phyloP scores from a whole-genome alignment of 352 stramenopile genomes.

The Aphanomyces stellatus region DNA sequence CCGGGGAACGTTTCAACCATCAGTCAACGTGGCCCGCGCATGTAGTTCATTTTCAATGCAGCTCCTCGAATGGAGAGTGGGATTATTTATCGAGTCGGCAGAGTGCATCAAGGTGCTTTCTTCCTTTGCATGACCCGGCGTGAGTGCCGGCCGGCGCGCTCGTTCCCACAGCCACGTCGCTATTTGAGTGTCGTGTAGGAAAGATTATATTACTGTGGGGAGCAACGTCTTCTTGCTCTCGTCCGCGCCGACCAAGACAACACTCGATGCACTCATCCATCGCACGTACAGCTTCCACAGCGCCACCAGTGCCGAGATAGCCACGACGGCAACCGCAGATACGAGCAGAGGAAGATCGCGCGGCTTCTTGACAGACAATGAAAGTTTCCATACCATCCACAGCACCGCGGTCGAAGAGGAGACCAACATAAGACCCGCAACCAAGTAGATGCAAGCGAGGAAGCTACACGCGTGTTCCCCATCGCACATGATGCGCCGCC shows the following conservation, averaged over 20 bases:
- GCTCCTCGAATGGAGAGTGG: too few relatives aligned
- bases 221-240: neutral
- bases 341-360: neutral
- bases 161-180: too few relatives aligned
- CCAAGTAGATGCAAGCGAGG: neutral
- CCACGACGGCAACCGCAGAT: neutral
- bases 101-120: too few relatives aligned
- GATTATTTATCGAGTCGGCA: too few relatives aligned
- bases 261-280: neutral
- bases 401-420: neutral
- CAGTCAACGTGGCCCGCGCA: too few relatives aligned
- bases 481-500: slow-evolving; percentile 1
- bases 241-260: neutral
- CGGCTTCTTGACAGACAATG: neutral
- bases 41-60: too few relatives aligned
- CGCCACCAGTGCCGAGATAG: neutral
- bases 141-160: too few relatives aligned
- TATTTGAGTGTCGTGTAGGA: too few relatives aligned
- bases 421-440: neutral
- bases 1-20: too few relatives aligned
- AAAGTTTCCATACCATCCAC: neutral
- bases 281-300: neutral
- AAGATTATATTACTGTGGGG: too few relatives aligned
- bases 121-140: too few relatives aligned
- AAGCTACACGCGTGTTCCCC: neutral